These are phyloP conservation scores for Didymella sp. DNA, from an alignment of 2,329 filamentous ascomycete species.

Conservation along the genomic window DNA sequence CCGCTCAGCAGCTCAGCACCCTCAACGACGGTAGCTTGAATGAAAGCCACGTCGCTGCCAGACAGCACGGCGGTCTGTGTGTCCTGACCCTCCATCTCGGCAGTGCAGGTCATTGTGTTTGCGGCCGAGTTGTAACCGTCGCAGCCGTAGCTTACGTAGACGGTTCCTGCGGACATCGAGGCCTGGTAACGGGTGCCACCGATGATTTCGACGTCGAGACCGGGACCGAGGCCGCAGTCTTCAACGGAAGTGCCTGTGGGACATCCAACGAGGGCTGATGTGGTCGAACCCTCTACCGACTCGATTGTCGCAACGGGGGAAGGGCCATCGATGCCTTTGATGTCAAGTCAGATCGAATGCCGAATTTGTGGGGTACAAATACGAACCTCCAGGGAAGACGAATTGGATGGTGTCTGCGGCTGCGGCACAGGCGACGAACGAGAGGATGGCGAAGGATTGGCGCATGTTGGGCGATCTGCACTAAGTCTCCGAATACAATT, in stretches of 20 bases:
- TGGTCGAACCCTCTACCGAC: slow-evolving; percentile 30
- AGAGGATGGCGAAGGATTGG: slow-evolving; percentile 30
- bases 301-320: slow-evolving; percentile 35
- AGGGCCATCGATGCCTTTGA: slow-evolving; percentile 25
- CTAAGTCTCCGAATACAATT: slow-evolving; percentile 1
- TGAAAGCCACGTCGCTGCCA: slow-evolving; percentile 28
- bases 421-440: slow-evolving; percentile 28
- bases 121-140: slow-evolving; percentile 31
- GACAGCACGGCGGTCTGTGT: slow-evolving; percentile 27
- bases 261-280: slow-evolving; percentile 33
- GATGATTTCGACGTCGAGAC: slow-evolving; percentile 26
- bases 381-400: slow-evolving; percentile 34
- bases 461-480: slow-evolving; percentile 27
- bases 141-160: slow-evolving; percentile 37
- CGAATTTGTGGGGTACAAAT: neutral
- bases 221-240: slow-evolving; percentile 39
- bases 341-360: neutral
- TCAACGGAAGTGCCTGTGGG: slow-evolving; percentile 25
- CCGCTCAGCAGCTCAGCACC: slow-evolving; percentile 33
- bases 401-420: slow-evolving; percentile 29
- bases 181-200: slow-evolving; percentile 29
- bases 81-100: slow-evolving; percentile 29
- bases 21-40: slow-evolving; percentile 32
- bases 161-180: slow-evolving; percentile 20
- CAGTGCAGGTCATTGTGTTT: slow-evolving; percentile 36